Percentiles rank a stretch among this genome's conserved stretches.
phyloP scores from a whole-genome alignment of 1,139 yeast species.

The Suhomyces wounanorum region DNA sequence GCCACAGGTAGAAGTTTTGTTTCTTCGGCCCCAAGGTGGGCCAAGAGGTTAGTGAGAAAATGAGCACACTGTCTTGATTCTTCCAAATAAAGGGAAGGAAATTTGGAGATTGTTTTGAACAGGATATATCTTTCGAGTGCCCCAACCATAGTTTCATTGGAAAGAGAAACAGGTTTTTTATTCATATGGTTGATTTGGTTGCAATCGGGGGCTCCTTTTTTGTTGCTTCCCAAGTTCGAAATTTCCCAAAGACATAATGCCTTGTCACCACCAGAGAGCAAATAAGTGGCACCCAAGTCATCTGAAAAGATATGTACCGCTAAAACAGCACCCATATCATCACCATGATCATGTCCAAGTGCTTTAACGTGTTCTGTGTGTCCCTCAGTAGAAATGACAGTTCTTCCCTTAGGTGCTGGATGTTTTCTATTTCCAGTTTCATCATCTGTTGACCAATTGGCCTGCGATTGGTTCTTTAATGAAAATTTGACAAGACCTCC shows the following conservation, averaged over 20 bases:
- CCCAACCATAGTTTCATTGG: constrained; percentile 63
- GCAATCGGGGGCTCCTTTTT: neutral
- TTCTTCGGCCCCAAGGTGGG: constrained; percentile 68
- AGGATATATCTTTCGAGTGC: constrained; percentile 64
- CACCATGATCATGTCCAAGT: constrained; percentile 15
- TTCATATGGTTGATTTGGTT: neutral
- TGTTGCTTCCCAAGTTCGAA: constrained; percentile 21
- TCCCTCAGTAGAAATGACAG: constrained; percentile 21
- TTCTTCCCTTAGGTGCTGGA: constrained; percentile 7
- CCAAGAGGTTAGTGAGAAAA: constrained; percentile 62
- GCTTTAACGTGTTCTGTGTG: constrained; percentile 17
- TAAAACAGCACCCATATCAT: constrained; percentile 26
- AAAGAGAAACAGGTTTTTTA: constrained; percentile 41
- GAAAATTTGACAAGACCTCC: constrained; percentile 58
- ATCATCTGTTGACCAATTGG: constrained; percentile 9
- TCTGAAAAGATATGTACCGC: constrained; percentile 32
- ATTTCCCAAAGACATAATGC: constrained; percentile 42
- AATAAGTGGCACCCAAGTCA: constrained; percentile 24
- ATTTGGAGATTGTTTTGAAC: constrained; percentile 76
- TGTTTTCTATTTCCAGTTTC: constrained; percentile 16
- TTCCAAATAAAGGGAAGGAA: constrained; percentile 64
- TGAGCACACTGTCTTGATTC: constrained; percentile 90
- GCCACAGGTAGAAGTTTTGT: constrained; percentile 72
- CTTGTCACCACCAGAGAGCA: constrained; percentile 43
- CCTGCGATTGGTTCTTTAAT: constrained; percentile 28